phyloP scores from a whole-genome alignment of 2,329 filamentous ascomycete species.

The Byssothecium circinans region DNA sequence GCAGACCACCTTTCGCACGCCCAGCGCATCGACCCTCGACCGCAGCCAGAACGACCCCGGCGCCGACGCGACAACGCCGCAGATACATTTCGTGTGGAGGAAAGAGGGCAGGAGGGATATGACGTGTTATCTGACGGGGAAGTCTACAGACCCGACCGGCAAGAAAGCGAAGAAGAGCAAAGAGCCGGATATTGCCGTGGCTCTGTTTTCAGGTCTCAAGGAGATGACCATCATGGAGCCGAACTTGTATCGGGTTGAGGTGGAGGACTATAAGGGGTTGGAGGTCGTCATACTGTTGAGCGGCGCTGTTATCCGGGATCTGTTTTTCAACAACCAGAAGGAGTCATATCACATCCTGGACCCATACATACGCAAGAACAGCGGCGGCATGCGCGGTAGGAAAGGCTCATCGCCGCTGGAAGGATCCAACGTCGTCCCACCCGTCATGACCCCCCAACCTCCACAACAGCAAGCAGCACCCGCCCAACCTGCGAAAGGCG shows the following conservation, averaged over 20 bases:
- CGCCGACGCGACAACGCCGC: conserved; percentile 60
- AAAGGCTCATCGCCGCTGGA: conserved; percentile 40
- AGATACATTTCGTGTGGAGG: conserved; percentile 84
- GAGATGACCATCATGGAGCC: conserved; percentile 91
- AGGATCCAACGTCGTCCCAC: conserved; percentile 29
- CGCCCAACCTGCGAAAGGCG: conserved; percentile 18
- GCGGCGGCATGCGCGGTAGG: conserved; percentile 35
- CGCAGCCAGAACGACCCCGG: conserved; percentile 66
- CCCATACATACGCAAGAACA: conserved; percentile 42
- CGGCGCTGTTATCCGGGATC: conserved; percentile 62
- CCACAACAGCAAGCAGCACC: conserved; percentile 29
- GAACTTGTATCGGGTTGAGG: conserved; percentile 84
- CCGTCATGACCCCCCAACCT: conserved; percentile 37
- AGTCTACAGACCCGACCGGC: conserved; percentile 64
- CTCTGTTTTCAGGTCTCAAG: conserved; percentile 71
- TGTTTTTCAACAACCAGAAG: conserved; percentile 64
- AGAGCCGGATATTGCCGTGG: conserved; percentile 95
- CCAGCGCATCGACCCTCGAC: conserved; percentile 78
- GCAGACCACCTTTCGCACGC: conserved; percentile 77
- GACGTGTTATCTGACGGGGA: conserved; percentile 83
- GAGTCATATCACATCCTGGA: conserved; percentile 78
- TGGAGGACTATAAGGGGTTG: conserved; percentile 91
- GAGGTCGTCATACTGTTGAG: conserved; percentile 74
- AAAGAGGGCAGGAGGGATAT: conserved; percentile 87
- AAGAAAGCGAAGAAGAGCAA: conserved; percentile 70